Base-by-base conservation (phyloP, 1,284 basidiomycete genomes). In the Thelephora terrestris region DNA sequence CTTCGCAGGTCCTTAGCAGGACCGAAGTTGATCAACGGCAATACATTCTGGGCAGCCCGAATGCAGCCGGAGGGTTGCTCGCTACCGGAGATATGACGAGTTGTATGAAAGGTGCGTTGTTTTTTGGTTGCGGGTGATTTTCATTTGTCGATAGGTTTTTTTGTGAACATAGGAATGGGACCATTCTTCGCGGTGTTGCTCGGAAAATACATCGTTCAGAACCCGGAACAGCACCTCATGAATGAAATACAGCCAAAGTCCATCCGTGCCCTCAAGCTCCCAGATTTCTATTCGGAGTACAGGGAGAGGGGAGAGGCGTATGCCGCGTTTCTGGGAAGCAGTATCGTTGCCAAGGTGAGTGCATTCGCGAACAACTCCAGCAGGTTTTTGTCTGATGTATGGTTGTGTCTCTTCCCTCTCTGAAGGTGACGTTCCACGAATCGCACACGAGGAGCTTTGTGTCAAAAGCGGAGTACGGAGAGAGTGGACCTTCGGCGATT, bases 261-360 rank as follows among this genome's bases (percentile, higher is more conserved):
- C 38, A 79, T 85, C 16, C 74, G 81, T 17, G 71, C 85, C 10
- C 63, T 92, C 46, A 76, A 70, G 42, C 78, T 94, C n/a, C 92
- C 92, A 14, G 91, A 95, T 23, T 95, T 94, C 64, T 95, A 93
- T 64, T 83, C 86, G 7, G 91, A 95, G 62, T 96, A 88, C 62
- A 78, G 89, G 53, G 87, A 92, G 45, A 82, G 81, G 39, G 86
- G 89, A 0, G 85, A 88, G 43, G 85, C n/a, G n/a, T 70, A 88
- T 21, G 86, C 90, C 2, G 84, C 85, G 7, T 96, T 93, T 71
- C 67, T 96, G 43, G 92, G 92, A 2, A 77, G 81, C n/a, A 85
- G 81, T 53, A 89, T 96, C 58, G 78, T 86, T 24, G 88, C 88
- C 18, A 51, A 53, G 73, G 57, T 24, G 18, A 43, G 25, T 32